Base-by-base conservation (phyloP, 148 eudicot species). In the Silene conica region DNA sequence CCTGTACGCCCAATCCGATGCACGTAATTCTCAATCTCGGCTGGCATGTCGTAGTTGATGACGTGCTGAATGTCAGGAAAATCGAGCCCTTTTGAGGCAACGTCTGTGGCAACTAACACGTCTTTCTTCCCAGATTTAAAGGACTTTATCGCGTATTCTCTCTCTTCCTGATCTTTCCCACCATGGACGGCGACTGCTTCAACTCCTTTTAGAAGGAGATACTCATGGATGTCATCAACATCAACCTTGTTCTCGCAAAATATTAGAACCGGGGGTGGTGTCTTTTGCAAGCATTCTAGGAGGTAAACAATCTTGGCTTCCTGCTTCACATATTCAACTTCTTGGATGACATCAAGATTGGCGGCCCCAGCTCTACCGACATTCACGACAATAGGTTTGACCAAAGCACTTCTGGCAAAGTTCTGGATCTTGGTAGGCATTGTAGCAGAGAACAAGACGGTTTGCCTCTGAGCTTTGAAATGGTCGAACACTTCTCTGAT, bases 321-420 rank as follows among this genome's bases (percentile, higher is more conserved):
- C 63, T 94, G 98, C 73, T 94, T 94, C 60, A 94, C 98, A 13
- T 91, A 94, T 72, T 91, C 97, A 8, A 94, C 98, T 82, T 89
- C 98, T 81, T 93, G 97, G 52, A 93, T 93, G 55, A 91, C 98
- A 18, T 93, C 98, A 2, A 93, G 89, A 83, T 94, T 94, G 66
- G 98, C 96, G 8, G 98, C 98, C 55, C 98, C 98, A 14, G 96
- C 97, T 78, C 98, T 77, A 20, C 98, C 97, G 3, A 94, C 98
- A 60, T 94, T 94, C 1, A 94, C 98, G 4, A 88, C 77, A 2
- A 94, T 85, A 41, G 97, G 98, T 77, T 84, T 88, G 21, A 91
- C 97, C 41, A 93, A 75, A 28, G 98, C 97, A 71, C 90, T 89
- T 74, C 87, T 80, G 6, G 98, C 97, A 76, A 93, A 93, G 72